phyloP scores from a whole-genome alignment of 2,329 filamentous ascomycete species.

The Botryosphaeria dothidea region DNA sequence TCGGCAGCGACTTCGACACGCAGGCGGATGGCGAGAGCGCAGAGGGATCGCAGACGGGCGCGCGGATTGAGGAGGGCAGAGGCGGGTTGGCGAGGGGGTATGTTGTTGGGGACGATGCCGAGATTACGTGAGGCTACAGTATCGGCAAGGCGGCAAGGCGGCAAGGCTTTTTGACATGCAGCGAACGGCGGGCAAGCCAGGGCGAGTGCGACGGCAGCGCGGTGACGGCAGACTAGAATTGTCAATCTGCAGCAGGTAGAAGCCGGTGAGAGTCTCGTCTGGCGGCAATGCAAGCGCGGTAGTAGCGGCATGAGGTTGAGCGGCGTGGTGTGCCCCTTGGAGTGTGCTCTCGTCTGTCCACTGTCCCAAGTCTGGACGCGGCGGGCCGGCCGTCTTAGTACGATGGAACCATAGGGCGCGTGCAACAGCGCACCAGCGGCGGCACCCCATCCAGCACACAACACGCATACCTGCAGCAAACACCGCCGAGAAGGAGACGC shows the following conservation, averaged over 20 bases:
- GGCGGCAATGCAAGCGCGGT: neutral
- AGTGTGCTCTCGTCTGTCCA: neutral
- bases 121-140: conserved; percentile 21
- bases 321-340: neutral
- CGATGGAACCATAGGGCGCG: conserved; percentile 10
- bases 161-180: too few species aligned
- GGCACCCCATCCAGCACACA: neutral
- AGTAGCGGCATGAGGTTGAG: neutral
- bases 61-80: conserved; percentile 79
- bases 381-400: neutral
- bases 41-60: conserved; percentile 54
- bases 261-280: conserved; percentile 5
- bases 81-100: conserved; percentile 90
- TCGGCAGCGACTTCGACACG: conserved; percentile 79
- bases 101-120: conserved; percentile 62
- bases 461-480: conserved; percentile 13
- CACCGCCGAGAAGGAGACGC: conserved; percentile 5
- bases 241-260: neutral
- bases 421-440: conserved; percentile 3
- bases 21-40: conserved; percentile 62
- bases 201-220: neutral
- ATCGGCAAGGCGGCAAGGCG: neutral
- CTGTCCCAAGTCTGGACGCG: neutral
- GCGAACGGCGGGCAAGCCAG: too few species aligned
- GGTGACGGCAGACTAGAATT: neutral